A percentile compares a stretch with the other conserved stretches of the same genome.
phyloP scores from a whole-genome alignment of 352 stramenopile species.

The Thalassiosira ordinaria region DNA sequence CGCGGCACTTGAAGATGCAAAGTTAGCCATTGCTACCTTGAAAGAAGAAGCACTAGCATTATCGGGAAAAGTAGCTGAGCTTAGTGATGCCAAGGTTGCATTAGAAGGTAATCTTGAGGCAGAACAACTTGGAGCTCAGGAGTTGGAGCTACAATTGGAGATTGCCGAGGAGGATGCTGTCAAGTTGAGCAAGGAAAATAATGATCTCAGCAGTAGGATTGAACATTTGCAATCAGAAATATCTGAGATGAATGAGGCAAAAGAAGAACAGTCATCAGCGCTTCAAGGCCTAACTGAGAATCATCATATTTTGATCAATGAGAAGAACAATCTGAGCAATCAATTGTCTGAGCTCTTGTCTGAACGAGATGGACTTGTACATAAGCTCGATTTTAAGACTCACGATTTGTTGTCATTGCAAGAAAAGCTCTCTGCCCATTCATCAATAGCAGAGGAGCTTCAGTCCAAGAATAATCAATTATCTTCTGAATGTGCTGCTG shows the following conservation, averaged over 20 bases:
- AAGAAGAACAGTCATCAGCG: not conserved
- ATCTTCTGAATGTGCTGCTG: not conserved
- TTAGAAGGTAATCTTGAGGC: not conserved
- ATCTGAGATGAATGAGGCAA: not conserved
- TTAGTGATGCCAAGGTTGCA: not conserved
- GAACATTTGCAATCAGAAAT: constrained; percentile 28
- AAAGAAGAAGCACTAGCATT: not conserved
- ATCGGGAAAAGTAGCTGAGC: not conserved
- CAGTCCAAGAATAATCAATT: not conserved
- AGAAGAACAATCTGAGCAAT: constrained; percentile 1
- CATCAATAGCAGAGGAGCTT: not conserved
- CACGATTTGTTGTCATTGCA: not conserved
- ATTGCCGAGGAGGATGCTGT: constrained; percentile 29
- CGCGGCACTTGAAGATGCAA: constrained; percentile 1
- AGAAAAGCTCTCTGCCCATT: not conserved
- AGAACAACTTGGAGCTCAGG: constrained; percentile 4
- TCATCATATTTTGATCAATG: constrained; percentile 2
- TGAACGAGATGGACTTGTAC: constrained; percentile 1
- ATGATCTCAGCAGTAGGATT: constrained; percentile 10
- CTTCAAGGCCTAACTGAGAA: not conserved
- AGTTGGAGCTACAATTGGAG: constrained; percentile 28
- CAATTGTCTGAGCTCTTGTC: not conserved
- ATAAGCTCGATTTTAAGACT: not conserved
- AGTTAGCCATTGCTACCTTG: not conserved
- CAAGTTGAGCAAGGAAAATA: constrained; percentile 29